Evolutionary conservation across 768 basidiomycete genomes (phyloP).

Genomic region (Collybia mongolica): DNA sequence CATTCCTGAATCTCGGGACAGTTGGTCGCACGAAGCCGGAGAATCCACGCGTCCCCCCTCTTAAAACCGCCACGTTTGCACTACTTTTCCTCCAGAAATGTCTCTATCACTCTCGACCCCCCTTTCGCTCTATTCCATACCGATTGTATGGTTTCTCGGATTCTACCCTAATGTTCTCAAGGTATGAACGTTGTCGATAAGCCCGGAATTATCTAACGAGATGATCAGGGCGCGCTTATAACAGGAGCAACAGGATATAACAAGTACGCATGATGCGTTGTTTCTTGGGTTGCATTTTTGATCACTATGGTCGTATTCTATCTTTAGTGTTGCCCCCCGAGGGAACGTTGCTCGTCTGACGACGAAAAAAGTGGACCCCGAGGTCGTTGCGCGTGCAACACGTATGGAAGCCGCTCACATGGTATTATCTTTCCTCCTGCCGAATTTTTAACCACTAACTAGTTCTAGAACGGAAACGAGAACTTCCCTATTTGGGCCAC

Average conservation of each 20-base stretch:
- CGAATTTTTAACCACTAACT: neutral
- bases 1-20: too few species aligned
- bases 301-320: neutral
- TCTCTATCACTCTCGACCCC: slow-evolving; percentile 15
- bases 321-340: slow-evolving; percentile 16
- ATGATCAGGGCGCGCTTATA: slow-evolving; percentile 2
- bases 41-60: neutral
- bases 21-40: neutral
- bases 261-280: slow-evolving; percentile 13
- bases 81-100: slow-evolving; percentile 4
- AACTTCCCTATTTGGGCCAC: slow-evolving; percentile 25
- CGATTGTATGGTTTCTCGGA: slow-evolving; percentile 29
- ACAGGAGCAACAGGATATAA: slow-evolving; percentile 14
- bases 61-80: neutral
- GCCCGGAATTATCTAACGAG: neutral
- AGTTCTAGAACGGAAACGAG: slow-evolving; percentile 26
- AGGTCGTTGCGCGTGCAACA: slow-evolving; percentile 14
- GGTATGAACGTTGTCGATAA: slow-evolving; percentile 12
- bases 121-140: slow-evolving; percentile 37
- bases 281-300: neutral
- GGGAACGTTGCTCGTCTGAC: slow-evolving; percentile 14
- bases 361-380: slow-evolving; percentile 13
- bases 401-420: slow-evolving; percentile 21
- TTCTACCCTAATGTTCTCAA: slow-evolving; percentile 30
- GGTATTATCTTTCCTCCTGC: slow-evolving; percentile 4